Evolutionary conservation across 2,329 filamentous ascomycete species (phyloP), one percentile per base, ranked within the genome.

Genomic region (Huntiella moniliformis): DNA sequence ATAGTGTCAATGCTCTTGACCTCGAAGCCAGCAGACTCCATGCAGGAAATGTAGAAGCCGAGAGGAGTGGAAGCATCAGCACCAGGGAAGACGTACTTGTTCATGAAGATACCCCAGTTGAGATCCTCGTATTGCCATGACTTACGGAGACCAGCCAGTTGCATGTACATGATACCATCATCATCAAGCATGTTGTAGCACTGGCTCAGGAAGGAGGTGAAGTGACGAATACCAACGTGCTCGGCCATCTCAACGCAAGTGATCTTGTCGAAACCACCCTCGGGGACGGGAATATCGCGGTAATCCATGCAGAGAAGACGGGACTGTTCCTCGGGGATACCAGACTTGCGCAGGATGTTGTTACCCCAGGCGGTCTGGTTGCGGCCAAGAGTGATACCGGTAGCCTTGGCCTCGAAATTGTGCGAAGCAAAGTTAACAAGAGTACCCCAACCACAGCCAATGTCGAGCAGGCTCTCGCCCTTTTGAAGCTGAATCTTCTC

Each of bases 361-460:
- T 96, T 96, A 58, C 88, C 91, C 87, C 87, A 96, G 42, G 84
- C 84, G 51, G 88, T 94, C 68, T 95, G 88, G 67, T 98, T 95
- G 61, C 82, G 81, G 53, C 85, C 91, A 48, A 96, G 82, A 51
- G 91, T 96, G 60, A 96, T 74, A 69, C 91, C 91, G 39, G 84
- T 91, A 51, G 78, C 82, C 45, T 79, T 69, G 49, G 83, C 84
- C 52, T 84, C 86, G 60, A 92, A 95, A 72, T 94, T 86, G 61
- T 82, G 79, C 54, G 80, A 88, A 55, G 91, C 91, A 58, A 87
- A 96, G 58, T 85, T 85, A 58, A 86, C 81, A 49, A 98, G 80
- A 32, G 91, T 96, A 58, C 91, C 91, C 91, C 91, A 98, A 55
- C 91, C 91, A 61, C 88, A 96, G 59, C 91, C 91, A 58, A 98